Conservation (phyloP, 305 asterid genomes). For the Solanum hybrid region DNA sequence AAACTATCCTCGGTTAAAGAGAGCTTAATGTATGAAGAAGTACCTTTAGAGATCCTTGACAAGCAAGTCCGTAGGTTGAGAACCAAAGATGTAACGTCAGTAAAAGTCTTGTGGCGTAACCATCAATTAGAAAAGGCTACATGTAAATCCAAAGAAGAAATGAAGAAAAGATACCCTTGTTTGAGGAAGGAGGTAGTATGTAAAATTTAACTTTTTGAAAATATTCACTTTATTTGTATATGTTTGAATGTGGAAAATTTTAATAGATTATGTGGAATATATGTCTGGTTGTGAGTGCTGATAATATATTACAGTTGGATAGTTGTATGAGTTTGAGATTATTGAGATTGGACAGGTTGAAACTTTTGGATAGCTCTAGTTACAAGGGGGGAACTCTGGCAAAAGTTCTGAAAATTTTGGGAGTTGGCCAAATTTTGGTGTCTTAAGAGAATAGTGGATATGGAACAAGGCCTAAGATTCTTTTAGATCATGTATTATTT, state of each 20-base stretch:
- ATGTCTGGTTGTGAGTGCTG: not conserved
- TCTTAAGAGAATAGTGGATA: not conserved
- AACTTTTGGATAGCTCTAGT: not conserved
- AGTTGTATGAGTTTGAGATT: not conserved
- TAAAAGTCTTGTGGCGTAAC: not conserved
- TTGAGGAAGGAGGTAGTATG: not conserved
- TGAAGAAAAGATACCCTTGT: not conserved
- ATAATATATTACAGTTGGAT: not conserved
- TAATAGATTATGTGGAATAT: not conserved
- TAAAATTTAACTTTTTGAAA: not conserved
- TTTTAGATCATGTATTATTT: not conserved
- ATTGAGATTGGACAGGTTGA: not conserved
- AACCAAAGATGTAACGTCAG: not conserved
- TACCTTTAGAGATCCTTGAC: not conserved
- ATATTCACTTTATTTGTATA: not conserved
- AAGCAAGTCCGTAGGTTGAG: not conserved
- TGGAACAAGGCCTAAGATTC: not conserved
- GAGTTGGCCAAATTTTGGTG: not conserved
- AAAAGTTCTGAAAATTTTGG: not conserved
- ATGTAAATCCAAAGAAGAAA: not conserved
- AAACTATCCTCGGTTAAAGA: not conserved
- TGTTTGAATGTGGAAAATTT: not conserved
- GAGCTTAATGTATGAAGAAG: not conserved
- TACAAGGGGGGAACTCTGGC: not conserved
- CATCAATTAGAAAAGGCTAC: not conserved